These are phyloP conservation scores for Capronia americana DNA, from an alignment of 2,329 filamentous ascomycete species.

Conservation along the genomic window DNA sequence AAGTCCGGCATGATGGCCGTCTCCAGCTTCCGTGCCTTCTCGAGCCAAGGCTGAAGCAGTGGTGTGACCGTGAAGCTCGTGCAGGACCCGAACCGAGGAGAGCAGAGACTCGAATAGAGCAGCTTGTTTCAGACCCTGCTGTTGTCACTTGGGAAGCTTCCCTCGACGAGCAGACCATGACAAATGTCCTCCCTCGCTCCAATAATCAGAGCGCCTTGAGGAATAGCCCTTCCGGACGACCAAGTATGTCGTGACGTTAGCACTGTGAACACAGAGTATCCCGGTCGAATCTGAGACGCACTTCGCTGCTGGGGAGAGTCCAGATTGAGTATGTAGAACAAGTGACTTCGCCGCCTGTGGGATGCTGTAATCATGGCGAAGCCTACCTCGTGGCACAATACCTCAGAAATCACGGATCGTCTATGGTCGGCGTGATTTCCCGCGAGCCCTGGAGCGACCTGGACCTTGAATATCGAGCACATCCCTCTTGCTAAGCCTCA, in stretches of 20 bases:
- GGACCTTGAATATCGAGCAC: constrained; percentile 71
- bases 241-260: constrained; percentile 3
- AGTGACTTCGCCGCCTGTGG: background rate
- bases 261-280: constrained; percentile 9
- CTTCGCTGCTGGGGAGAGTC: background rate
- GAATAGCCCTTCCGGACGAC: background rate
- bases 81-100: constrained; percentile 9
- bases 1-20: background rate
- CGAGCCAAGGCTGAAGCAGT: constrained; percentile 33
- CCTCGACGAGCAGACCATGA: constrained; percentile 16
- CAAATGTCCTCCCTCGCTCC: constrained; percentile 23
- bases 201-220: background rate
- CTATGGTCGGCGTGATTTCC: constrained; percentile 26
- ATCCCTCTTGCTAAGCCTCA: constrained; percentile 80
- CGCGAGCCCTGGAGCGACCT: constrained; percentile 21
- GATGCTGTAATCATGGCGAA: background rate
- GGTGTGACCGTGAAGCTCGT: constrained; percentile 31
- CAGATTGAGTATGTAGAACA: constrained; percentile 9
- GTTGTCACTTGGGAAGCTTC: constrained; percentile 3
- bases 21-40: constrained; percentile 2
- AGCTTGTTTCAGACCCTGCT: constrained; percentile 27
- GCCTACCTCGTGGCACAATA: background rate
- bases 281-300: constrained; percentile 23
- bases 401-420: background rate
- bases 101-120: constrained; percentile 13